phyloP scores from a whole-genome alignment of 768 basidiomycete species.

The Exsudoporus frostii region DNA sequence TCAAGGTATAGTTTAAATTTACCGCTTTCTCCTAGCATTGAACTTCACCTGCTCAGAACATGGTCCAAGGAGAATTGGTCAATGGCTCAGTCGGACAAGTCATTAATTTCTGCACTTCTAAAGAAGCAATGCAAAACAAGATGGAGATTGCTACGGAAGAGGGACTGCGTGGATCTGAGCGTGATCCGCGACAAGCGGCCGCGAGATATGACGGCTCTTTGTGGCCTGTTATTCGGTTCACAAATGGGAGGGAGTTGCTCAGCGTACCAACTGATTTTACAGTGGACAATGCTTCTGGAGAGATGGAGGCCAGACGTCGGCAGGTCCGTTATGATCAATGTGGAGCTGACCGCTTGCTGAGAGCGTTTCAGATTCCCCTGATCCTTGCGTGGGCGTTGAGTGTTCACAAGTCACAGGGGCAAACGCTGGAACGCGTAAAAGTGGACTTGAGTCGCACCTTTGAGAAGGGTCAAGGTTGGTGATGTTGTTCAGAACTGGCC shows the following conservation, averaged over 20 bases:
- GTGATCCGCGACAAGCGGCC: conserved; percentile 12
- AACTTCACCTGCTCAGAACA: conserved; percentile 43
- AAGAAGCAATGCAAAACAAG: conserved; percentile 39
- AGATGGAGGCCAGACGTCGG: conserved; percentile 53
- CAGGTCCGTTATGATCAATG: conserved; percentile 41
- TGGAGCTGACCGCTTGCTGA: neutral
- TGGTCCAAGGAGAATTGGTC: conserved; percentile 63
- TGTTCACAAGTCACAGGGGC: conserved; percentile 89
- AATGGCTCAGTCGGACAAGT: conserved; percentile 69
- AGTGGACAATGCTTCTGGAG: conserved; percentile 56
- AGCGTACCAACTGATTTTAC: conserved; percentile 61
- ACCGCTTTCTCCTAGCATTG: neutral
- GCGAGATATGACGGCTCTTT: conserved; percentile 24
- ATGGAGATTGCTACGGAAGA: conserved; percentile 39
- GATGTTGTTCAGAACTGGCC: neutral
- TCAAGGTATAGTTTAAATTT: conserved; percentile 48
- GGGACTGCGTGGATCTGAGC: conserved; percentile 30
- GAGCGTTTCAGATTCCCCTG: conserved; percentile 46
- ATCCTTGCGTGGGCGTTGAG: conserved; percentile 86
- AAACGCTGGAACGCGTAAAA: conserved; percentile 80
- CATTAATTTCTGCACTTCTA: conserved; percentile 41
- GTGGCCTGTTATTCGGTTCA: conserved; percentile 68
- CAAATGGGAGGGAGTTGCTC: conserved; percentile 42
- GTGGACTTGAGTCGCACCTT: conserved; percentile 76
- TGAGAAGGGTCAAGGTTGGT: conserved; percentile 72